Conservation (phyloP, 2,329 filamentous ascomycete genomes). For the Cordyceps farinosa region DNA sequence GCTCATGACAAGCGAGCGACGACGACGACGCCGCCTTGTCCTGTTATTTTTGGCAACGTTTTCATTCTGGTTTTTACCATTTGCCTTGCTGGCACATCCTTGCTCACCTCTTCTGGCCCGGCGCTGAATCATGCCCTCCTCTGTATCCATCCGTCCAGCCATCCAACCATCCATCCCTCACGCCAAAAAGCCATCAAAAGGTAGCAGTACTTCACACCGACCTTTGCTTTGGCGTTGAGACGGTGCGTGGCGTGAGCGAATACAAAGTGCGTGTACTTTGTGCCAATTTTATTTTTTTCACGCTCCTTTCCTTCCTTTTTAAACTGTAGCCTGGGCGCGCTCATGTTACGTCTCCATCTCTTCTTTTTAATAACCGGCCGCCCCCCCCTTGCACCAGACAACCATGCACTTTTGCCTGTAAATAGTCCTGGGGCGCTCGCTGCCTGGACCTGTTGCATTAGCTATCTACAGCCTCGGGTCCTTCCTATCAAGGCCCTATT, state of each 20-base stretch:
- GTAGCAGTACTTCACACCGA: constrained; percentile 1
- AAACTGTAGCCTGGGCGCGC: not conserved
- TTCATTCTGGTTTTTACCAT: not conserved
- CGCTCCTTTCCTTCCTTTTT: not conserved
- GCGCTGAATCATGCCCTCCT: constrained; percentile 11
- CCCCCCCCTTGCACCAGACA: not conserved
- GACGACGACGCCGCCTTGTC: too few species aligned
- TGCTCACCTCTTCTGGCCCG: not conserved
- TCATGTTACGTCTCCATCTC: not conserved
- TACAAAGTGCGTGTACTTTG: not conserved
- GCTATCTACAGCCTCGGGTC: not conserved
- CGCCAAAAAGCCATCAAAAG: not conserved
- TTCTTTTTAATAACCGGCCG: not conserved
- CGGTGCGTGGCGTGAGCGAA: too few species aligned
- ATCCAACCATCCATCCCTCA: not conserved
- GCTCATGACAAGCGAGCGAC: too few species aligned
- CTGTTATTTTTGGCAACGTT: too few species aligned
- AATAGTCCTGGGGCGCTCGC: not conserved
- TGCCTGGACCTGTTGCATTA: constrained; percentile 12
- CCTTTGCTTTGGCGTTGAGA: constrained; percentile 3
- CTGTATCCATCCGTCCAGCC: constrained; percentile 4
- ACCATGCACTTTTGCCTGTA: constrained; percentile 1
- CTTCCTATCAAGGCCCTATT: constrained; percentile 5
- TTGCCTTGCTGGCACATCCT: not conserved
- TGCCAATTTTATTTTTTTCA: not conserved